phyloP scores from a whole-genome alignment of 73 alveolate species.

The Urostyla sp. region DNA sequence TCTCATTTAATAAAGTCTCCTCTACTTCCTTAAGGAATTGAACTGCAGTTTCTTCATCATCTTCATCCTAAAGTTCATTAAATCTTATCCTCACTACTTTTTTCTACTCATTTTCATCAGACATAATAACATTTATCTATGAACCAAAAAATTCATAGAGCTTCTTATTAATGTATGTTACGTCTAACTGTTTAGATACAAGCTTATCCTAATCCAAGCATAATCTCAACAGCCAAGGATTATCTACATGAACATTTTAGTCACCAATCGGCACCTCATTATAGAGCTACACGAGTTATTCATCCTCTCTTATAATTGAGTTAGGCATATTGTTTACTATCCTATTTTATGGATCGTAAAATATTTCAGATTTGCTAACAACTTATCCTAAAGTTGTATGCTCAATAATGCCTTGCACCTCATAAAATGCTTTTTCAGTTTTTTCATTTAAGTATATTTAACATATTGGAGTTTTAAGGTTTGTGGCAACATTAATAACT shows the following conservation, averaged over 20 bases:
- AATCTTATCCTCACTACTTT: slow-evolving; percentile 83
- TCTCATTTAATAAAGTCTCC: slow-evolving; percentile 80
- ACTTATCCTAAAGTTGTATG: slow-evolving; percentile 93
- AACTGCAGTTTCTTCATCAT: slow-evolving; percentile 67
- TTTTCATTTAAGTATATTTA: slow-evolving; percentile 81
- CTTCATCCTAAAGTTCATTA: slow-evolving; percentile 61
- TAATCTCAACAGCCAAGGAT: slow-evolving; percentile 94
- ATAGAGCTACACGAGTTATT: slow-evolving; percentile 77
- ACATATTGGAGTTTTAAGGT: slow-evolving; percentile 94
- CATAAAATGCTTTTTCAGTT: slow-evolving; percentile 75
- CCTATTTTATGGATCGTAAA: slow-evolving; percentile 97
- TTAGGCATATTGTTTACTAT: too few species aligned
- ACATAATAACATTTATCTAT: slow-evolving; percentile 68
- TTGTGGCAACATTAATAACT: slow-evolving; percentile 96
- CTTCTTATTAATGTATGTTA: slow-evolving; percentile 80
- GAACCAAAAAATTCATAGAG: slow-evolving; percentile 66
- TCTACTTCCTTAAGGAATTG: slow-evolving; percentile 73
- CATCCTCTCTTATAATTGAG: slow-evolving; percentile 88
- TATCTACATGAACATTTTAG: not conserved
- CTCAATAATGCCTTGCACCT: slow-evolving; percentile 81
- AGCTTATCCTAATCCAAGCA: slow-evolving; percentile 76
- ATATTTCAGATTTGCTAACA: slow-evolving; percentile 80
- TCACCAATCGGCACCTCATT: slow-evolving; percentile 65
- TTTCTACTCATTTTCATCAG: slow-evolving; percentile 82
- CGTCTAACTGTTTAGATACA: slow-evolving; percentile 67